These are phyloP conservation scores for Suillus brevipes DNA, from an alignment of 768 basidiomycete species.

Conservation along the genomic window DNA sequence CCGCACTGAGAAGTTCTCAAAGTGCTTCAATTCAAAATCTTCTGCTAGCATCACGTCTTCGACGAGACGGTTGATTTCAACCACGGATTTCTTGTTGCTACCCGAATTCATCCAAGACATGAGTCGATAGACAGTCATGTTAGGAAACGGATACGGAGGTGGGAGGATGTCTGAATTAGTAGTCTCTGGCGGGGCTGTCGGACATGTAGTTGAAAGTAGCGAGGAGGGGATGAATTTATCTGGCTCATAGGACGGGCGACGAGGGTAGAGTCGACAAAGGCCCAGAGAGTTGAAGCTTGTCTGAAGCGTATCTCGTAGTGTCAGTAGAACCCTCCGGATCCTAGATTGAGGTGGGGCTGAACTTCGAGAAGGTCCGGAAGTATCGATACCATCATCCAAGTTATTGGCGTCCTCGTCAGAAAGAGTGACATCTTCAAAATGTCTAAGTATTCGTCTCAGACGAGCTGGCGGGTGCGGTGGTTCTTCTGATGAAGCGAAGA, in stretches of 20 bases:
- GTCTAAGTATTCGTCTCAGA: neutral
- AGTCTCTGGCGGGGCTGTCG: neutral
- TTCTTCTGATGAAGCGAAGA: neutral
- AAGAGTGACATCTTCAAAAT: neutral
- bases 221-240: neutral
- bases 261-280: neutral
- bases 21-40: neutral
- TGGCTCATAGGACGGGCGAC: neutral
- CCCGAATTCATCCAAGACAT: conserved; percentile 7
- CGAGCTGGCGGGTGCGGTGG: neutral
- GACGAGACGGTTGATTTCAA: neutral
- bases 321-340: neutral
- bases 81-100: conserved; percentile 5
- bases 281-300: neutral
- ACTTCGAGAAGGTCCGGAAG: neutral
- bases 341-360: neutral
- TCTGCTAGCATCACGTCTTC: neutral
- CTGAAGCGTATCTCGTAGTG: neutral
- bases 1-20: neutral
- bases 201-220: neutral
- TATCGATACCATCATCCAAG: neutral
- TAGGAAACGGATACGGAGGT: neutral
- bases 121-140: conserved; percentile 4
- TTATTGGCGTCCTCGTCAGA: neutral
- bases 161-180: neutral